Conservation (phyloP, 2,329 filamentous ascomycete genomes). For the Claviceps africana region DNA sequence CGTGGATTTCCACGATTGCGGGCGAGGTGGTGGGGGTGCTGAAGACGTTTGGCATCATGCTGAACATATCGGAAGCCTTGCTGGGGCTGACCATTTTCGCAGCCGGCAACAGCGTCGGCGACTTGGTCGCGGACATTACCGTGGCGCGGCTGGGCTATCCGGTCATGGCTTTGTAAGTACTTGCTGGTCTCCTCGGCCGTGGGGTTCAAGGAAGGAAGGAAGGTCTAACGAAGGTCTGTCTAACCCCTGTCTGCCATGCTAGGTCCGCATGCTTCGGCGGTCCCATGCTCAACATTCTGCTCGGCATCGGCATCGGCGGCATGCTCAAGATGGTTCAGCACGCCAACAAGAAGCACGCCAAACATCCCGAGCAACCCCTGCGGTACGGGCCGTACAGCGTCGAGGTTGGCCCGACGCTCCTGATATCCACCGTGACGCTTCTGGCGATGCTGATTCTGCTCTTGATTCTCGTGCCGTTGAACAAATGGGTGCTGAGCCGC, state of each 20-base stretch:
- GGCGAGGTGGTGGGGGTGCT: slow-evolving; percentile 91
- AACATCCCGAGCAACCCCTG: slow-evolving; percentile 51
- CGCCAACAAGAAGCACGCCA: slow-evolving; percentile 49
- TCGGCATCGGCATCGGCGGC: slow-evolving; percentile 86
- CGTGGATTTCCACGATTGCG: slow-evolving; percentile 93
- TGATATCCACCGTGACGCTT: slow-evolving; percentile 75
- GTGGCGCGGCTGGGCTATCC: slow-evolving; percentile 87
- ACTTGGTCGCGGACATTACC: slow-evolving; percentile 88
- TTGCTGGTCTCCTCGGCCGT: slow-evolving; percentile 11
- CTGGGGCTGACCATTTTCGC: slow-evolving; percentile 92
- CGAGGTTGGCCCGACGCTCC: slow-evolving; percentile 67
- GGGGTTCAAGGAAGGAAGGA: not conserved
- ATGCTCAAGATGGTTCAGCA: slow-evolving; percentile 70
- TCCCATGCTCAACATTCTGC: slow-evolving; percentile 90
- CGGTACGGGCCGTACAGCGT: slow-evolving; percentile 69
- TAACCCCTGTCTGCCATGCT: not conserved
- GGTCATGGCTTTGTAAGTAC: slow-evolving; percentile 69
- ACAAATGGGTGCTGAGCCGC: slow-evolving; percentile 72
- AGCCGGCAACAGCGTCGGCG: slow-evolving; percentile 86
- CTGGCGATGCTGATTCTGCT: slow-evolving; percentile 66
- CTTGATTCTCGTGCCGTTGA: slow-evolving; percentile 68
- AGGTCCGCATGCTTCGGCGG: slow-evolving; percentile 92
- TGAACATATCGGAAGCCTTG: slow-evolving; percentile 88
- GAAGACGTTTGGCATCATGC: slow-evolving; percentile 81
- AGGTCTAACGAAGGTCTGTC: not conserved